These are phyloP conservation scores for Giardia duodenalis DNA, from an alignment of 208 protist genomes.

Conservation along the genomic window DNA sequence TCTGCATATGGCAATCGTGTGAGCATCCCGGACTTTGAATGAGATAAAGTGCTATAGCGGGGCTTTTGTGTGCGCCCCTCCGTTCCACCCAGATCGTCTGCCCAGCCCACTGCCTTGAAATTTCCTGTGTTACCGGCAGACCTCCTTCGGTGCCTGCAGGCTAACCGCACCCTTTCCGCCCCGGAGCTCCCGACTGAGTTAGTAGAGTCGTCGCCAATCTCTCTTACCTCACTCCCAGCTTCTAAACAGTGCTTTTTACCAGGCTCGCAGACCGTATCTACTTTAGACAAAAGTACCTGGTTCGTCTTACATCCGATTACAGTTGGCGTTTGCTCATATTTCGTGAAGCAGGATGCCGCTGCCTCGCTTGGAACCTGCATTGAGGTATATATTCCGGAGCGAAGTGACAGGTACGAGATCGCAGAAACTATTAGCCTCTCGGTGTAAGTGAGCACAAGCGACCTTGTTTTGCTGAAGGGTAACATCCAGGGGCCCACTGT, in stretches of 20 bases:
- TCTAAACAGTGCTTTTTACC: not conserved
- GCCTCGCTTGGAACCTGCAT: not conserved
- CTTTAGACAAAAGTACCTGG: not conserved
- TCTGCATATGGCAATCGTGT: not conserved
- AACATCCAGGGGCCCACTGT: not conserved
- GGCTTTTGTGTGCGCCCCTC: too few species aligned
- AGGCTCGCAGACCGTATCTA: too few species aligned
- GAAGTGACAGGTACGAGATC: not conserved
- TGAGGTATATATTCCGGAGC: not conserved
- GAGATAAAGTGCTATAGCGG: too few species aligned
- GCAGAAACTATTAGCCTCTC: not conserved
- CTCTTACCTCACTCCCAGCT: not conserved
- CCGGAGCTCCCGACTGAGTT: not conserved
- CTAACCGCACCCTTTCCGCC: too few species aligned
- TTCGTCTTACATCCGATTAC: not conserved
- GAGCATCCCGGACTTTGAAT: not conserved
- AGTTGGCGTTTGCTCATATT: not conserved
- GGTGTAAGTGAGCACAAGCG: not conserved
- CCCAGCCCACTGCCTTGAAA: too few species aligned
- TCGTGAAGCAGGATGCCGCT: not conserved
- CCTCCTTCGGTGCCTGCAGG: too few species aligned
- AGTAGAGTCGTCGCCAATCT: not conserved
- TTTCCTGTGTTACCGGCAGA: too few species aligned
- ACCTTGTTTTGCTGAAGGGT: not conserved
- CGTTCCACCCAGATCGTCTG: too few species aligned